Percentiles rank a stretch among this genome's conserved stretches.
Evolutionary conservation across 495 filamentous ascomycete species (phyloP).

Genomic region (Halenospora varia): DNA sequence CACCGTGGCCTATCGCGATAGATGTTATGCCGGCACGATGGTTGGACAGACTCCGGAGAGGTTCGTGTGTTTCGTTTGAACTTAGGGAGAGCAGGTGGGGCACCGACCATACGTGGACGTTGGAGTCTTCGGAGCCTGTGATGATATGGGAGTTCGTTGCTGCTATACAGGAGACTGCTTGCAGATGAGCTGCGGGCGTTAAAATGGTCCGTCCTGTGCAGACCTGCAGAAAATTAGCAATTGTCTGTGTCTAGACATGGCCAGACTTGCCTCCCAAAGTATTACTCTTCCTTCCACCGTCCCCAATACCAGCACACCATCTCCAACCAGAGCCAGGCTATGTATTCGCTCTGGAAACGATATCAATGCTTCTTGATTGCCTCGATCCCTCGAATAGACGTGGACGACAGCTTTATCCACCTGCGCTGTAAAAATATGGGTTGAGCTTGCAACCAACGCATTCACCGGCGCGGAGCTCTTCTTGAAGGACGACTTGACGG

Average conservation of each 20-base stretch:
- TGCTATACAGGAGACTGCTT: slow-evolving; percentile 72
- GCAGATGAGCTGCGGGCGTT: slow-evolving; percentile 84
- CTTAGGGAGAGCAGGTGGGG: slow-evolving; percentile 61
- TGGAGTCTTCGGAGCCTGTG: slow-evolving; percentile 85
- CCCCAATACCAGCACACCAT: slow-evolving; percentile 73
- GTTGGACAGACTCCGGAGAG: slow-evolving; percentile 66
- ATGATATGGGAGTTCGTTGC: slow-evolving; percentile 74
- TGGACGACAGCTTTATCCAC: slow-evolving; percentile 86
- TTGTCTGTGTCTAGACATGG: too few species aligned
- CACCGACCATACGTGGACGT: slow-evolving; percentile 86
- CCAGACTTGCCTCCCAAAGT: slow-evolving; percentile 89
- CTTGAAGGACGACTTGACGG: slow-evolving; percentile 76
- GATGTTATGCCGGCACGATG: slow-evolving; percentile 77
- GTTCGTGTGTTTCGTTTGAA: slow-evolving; percentile 46
- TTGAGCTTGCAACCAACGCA: slow-evolving; percentile 73
- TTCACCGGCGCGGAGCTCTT: slow-evolving; percentile 79
- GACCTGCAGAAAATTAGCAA: slow-evolving; percentile 11
- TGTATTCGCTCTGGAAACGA: slow-evolving; percentile 83
- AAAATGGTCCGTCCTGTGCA: slow-evolving; percentile 78
- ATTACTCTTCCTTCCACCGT: slow-evolving; percentile 82
- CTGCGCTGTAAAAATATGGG: slow-evolving; percentile 89
- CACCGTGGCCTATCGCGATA: slow-evolving; percentile 62
- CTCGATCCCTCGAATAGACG: slow-evolving; percentile 79
- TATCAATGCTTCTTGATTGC: slow-evolving; percentile 80
- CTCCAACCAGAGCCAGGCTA: slow-evolving; percentile 59